phyloP scores from a whole-genome alignment of 2,329 filamentous ascomycete genomes.

The Colletotrichum lentis region DNA sequence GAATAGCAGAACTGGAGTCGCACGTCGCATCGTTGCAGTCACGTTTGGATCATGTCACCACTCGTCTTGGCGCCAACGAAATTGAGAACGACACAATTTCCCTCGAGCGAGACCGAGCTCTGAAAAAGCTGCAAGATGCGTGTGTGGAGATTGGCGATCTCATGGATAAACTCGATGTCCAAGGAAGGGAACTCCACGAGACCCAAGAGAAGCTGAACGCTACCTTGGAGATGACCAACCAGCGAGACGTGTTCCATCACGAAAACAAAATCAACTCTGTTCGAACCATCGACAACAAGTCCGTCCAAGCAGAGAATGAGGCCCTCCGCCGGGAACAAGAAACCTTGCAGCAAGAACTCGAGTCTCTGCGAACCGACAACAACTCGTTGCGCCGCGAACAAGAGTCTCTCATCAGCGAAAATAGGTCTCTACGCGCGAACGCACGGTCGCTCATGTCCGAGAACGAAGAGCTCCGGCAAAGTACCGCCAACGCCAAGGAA shows the following conservation, averaged over 20 bases:
- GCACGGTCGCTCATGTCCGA: conserved; percentile 54
- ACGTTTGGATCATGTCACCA: conserved; percentile 68
- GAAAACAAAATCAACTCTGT: conserved; percentile 52
- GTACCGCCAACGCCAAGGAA: conserved; percentile 51
- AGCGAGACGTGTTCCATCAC: conserved; percentile 45
- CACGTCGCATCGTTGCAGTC: conserved; percentile 67
- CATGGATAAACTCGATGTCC: conserved; percentile 53
- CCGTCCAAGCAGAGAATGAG: conserved; percentile 53
- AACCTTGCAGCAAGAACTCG: conserved; percentile 51
- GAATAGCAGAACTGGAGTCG: conserved; percentile 61
- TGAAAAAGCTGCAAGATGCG: conserved; percentile 68
- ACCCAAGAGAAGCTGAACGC: conserved; percentile 54
- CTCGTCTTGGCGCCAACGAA: conserved; percentile 68
- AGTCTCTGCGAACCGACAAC: conserved; percentile 54
- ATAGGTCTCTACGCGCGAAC: conserved; percentile 54
- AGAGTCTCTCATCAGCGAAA: conserved; percentile 55
- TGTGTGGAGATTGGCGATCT: conserved; percentile 65
- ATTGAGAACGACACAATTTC: conserved; percentile 69
- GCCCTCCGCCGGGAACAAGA: conserved; percentile 48
- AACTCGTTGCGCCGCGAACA: conserved; percentile 54
- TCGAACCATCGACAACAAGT: conserved; percentile 52
- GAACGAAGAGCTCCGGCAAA: conserved; percentile 55
- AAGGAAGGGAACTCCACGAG: conserved; percentile 54
- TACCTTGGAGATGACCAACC: conserved; percentile 43
- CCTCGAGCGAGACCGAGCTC: conserved; percentile 71